These are phyloP conservation scores for Zygosaccharomyces rouxii DNA, from an alignment of 805 yeast genomes.

Conservation along the genomic window DNA sequence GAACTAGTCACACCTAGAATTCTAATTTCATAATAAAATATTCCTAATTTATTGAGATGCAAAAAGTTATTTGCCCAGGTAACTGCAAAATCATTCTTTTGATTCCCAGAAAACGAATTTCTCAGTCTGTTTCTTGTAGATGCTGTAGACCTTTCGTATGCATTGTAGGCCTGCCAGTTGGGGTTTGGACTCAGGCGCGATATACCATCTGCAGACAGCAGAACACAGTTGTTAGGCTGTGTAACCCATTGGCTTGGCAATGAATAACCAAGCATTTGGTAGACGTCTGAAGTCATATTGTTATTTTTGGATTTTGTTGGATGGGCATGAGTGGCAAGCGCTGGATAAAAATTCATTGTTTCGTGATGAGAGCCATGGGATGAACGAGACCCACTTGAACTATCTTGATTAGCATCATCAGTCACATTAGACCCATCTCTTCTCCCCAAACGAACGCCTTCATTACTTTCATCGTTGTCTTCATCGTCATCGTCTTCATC, in stretches of 20 bases:
- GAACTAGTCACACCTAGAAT: slow-evolving; percentile 26
- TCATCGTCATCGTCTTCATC: slow-evolving; percentile 15
- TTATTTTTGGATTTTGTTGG: slow-evolving; percentile 18
- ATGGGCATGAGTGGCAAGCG: slow-evolving; percentile 11
- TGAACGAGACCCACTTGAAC: slow-evolving; percentile 4
- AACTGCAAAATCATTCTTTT: slow-evolving; percentile 25
- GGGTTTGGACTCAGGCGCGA: slow-evolving; percentile 26
- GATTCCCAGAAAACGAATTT: slow-evolving; percentile 16
- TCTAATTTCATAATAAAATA: slow-evolving; percentile 32
- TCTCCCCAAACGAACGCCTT: background rate
- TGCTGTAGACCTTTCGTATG: slow-evolving; percentile 20
- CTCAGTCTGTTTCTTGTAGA: slow-evolving; percentile 23
- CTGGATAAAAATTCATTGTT: slow-evolving; percentile 14
- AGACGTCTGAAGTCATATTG: slow-evolving; percentile 22
- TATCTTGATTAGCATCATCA: slow-evolving; percentile 7
- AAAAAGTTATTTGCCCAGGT: slow-evolving; percentile 31
- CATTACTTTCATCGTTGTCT: slow-evolving; percentile 11
- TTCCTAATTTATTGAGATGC: slow-evolving; percentile 21
- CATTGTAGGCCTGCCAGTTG: slow-evolving; percentile 24
- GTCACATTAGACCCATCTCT: background rate
- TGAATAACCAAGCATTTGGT: slow-evolving; percentile 26
- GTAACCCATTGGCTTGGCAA: slow-evolving; percentile 30
- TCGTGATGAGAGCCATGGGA: slow-evolving; percentile 10
- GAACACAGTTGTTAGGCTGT: slow-evolving; percentile 25
- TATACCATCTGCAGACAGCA: slow-evolving; percentile 30